Percentiles rank a stretch among this genome's conserved stretches.
Evolutionary conservation across 2,329 filamentous ascomycete species (phyloP).

Genomic region (Sclerotinia spermophila): DNA sequence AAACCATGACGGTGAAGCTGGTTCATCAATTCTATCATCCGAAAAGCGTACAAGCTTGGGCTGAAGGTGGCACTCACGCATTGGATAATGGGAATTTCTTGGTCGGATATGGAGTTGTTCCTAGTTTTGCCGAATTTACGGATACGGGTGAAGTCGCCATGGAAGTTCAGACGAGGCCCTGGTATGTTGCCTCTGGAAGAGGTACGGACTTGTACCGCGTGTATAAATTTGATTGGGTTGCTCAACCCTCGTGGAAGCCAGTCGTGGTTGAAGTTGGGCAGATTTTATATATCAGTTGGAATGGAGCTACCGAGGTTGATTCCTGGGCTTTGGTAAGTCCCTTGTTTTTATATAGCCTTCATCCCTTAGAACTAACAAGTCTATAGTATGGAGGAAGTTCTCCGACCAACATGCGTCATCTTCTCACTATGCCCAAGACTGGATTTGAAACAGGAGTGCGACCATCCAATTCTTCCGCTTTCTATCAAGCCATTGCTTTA

Average conservation of each 20-base stretch:
- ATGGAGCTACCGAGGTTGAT: slow-evolving; percentile 37
- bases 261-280: slow-evolving; percentile 26
- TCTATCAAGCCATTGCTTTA: slow-evolving; percentile 1
- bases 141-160: slow-evolving; percentile 41
- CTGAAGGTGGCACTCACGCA: slow-evolving; percentile 45
- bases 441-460: neutral
- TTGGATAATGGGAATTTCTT: slow-evolving; percentile 46
- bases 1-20: slow-evolving; percentile 44
- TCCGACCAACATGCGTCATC: neutral
- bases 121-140: slow-evolving; percentile 47
- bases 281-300: slow-evolving; percentile 36
- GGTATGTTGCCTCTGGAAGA: slow-evolving; percentile 28
- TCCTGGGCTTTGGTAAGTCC: slow-evolving; percentile 23
- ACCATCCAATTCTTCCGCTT: slow-evolving; percentile 2
- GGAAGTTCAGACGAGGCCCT: slow-evolving; percentile 42
- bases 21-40: slow-evolving; percentile 41
- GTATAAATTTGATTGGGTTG: slow-evolving; percentile 33
- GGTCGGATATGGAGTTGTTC: slow-evolving; percentile 49
- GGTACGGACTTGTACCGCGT: slow-evolving; percentile 30
- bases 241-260: slow-evolving; percentile 31
- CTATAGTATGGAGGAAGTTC: neutral
- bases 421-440: neutral
- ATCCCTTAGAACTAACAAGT: neutral
- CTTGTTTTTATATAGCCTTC: neutral
- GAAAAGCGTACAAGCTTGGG: slow-evolving; percentile 39